phyloP scores from a whole-genome alignment of 2,329 filamentous ascomycete genomes.

The Fusarium torulosum region DNA sequence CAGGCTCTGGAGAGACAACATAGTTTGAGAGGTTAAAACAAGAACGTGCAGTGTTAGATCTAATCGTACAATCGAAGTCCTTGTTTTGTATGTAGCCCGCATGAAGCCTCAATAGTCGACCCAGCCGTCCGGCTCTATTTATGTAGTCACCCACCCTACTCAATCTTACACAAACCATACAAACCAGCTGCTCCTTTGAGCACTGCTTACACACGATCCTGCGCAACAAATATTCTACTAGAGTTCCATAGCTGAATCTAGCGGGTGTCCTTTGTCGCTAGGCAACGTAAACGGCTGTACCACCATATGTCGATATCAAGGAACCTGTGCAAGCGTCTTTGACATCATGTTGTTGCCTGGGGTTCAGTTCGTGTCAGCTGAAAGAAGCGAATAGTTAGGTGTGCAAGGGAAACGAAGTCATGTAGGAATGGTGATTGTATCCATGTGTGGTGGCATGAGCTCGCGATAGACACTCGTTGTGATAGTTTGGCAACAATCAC shows the following conservation, averaged over 20 bases:
- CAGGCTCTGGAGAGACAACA: conserved; percentile 4
- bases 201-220: conserved; percentile 6
- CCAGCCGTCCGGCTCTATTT: conserved; percentile 25
- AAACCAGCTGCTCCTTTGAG: background rate
- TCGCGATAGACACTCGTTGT: background rate
- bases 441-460: background rate
- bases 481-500: background rate
- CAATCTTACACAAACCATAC: conserved; percentile 8
- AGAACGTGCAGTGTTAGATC: rapidly evolving
- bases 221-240: background rate
- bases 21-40: background rate
- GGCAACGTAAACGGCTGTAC: conserved; percentile 22
- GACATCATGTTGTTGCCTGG: background rate
- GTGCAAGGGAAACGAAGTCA: background rate
- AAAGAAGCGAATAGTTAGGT: background rate
- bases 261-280: conserved; percentile 6
- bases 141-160: conserved; percentile 31
- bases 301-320: background rate
- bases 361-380: background rate
- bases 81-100: background rate
- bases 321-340: background rate
- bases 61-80: background rate
- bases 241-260: conserved; percentile 17
- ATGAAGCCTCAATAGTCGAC: background rate
- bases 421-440: background rate